Evolutionary conservation across 2,329 filamentous ascomycete species (phyloP).

Genomic region (Phialophora chinensis): DNA sequence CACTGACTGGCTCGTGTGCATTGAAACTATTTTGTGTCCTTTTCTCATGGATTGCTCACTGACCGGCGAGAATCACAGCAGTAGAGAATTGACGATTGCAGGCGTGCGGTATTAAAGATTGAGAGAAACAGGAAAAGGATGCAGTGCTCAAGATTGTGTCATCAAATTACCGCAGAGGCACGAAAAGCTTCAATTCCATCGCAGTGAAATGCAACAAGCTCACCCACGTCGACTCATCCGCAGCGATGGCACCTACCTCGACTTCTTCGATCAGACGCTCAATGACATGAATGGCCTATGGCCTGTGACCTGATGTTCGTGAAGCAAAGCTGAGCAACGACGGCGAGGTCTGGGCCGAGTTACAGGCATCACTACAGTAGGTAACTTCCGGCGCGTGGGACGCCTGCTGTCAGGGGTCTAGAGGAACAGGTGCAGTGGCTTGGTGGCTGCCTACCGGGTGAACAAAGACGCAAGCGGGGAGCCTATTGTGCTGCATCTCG

Average conservation of each 20-base stretch:
- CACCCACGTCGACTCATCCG: background rate
- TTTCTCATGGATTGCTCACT: background rate
- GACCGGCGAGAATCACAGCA: background rate
- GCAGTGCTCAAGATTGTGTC: slow-evolving; percentile 6
- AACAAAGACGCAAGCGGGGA: background rate
- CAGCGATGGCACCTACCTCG: background rate
- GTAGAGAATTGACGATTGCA: background rate
- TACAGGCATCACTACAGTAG: background rate
- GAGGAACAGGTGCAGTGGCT: too few relatives aligned
- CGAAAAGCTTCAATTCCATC: slow-evolving; percentile 16
- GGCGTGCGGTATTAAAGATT: background rate
- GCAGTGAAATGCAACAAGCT: background rate
- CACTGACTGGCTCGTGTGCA: background rate
- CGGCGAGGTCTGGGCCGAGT: background rate
- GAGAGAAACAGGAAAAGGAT: background rate
- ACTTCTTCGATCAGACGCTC: background rate
- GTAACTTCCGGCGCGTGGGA: background rate
- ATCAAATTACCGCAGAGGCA: slow-evolving; percentile 6
- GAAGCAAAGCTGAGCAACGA: background rate
- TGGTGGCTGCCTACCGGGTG: background rate
- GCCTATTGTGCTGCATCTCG: background rate
- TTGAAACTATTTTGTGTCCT: background rate
- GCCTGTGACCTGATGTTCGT: background rate
- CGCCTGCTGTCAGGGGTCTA: too few relatives aligned
- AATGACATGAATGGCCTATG: background rate